Base-by-base conservation (phyloP, 2,329 filamentous ascomycete species). In the Fusarium tupiense region DNA sequence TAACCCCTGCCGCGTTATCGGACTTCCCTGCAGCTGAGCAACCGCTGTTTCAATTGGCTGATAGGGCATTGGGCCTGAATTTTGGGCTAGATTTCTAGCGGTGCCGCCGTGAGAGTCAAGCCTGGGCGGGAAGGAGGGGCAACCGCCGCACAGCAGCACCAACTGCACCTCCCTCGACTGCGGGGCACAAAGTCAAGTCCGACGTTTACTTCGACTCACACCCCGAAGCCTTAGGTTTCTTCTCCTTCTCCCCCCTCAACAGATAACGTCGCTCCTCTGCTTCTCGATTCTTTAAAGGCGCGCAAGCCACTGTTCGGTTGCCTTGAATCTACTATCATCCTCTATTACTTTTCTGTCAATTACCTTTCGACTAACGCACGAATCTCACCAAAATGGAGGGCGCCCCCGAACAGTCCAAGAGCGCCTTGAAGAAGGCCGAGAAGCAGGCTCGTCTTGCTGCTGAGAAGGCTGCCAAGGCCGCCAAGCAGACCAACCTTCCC, bases 391-490 rank as follows among this genome's bases (percentile, higher is more conserved):
- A 82, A 67, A 79, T 79, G 78, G 78, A 78, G 77, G 81, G 80
- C 67, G 76, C 79, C 73, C 78, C 77, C 73, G 79, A 83, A 67
- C 81, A 76, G 69, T 91, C 89, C 76, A 91, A 91, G 86, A 91
- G 88, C 82, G 89, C 89, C 76, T 82, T 88, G 79, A 91, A 91
- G 83, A 91, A 91, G 86, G 89, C 89, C 57, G 89, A 91, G 83
- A 91, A 91, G 85, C 85, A 88, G 80, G 88, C 88, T 69, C 88
- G 88, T 80, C 84, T 88, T 81, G 89, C 88, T 35, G 88, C 89
- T 58, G 88, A 89, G 49, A 91, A 91, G 82, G 89, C 89, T 61
- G 88, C 88, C 50, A 91, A 91, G 83, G 88, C 88, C 29, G 88
- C 88, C 41, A 91, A 90, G 83, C 86, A 89, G 79, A 74, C 79